Evolutionary conservation across 2,329 filamentous ascomycete genomes (phyloP), one percentile per base, ranked within the genome.

Genomic region (Verticillium longisporum): DNA sequence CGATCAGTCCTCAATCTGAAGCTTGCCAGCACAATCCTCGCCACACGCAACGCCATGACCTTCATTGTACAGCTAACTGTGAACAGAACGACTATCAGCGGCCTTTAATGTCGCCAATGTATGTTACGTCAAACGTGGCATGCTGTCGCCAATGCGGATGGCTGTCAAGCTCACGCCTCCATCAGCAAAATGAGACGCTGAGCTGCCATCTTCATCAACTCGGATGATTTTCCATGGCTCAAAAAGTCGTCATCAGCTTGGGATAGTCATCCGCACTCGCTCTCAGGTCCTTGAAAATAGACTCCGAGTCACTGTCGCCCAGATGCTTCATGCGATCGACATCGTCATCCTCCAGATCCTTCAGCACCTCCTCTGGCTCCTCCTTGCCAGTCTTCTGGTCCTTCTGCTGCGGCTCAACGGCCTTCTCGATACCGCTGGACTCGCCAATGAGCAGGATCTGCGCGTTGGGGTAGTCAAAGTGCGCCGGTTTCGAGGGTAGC

Each of bases 401-500:
- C 26, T 80, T 77, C 3, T 80, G 79, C 32, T 82, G 77, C 9
- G 77, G 76, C 67, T 87, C 80, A 0, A 84, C 75, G 0, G 85
- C 87, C 62, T 83, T 84, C 4, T 80, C 76, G 6, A 84, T 68
- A 2, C 83, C 83, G 0, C 83, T 77, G 1, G 82, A 82, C 67
- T 91, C 86, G 6, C 92, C 92, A 55, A 97, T 88, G 61, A 97
- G 80, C 10, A 97, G 75, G 60, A 96, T 82, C 70, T 96, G 91
- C 0, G 89, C 84, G 65, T 91, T 89, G 37, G 81, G 81, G 69
- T 90, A 91, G 67, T 94, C 83, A 3, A 96, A 78, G 66, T 92
- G 86, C 61, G 89, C 84, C 0, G 92, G 90, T 65, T 88, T 80
- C 1, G 90, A 80, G 0, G 90, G 86, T 61, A 86, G 80, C 92